These are phyloP conservation scores for Neurospora sp. DNA, from an alignment of 2,329 filamentous ascomycete species.

Conservation along the genomic window DNA sequence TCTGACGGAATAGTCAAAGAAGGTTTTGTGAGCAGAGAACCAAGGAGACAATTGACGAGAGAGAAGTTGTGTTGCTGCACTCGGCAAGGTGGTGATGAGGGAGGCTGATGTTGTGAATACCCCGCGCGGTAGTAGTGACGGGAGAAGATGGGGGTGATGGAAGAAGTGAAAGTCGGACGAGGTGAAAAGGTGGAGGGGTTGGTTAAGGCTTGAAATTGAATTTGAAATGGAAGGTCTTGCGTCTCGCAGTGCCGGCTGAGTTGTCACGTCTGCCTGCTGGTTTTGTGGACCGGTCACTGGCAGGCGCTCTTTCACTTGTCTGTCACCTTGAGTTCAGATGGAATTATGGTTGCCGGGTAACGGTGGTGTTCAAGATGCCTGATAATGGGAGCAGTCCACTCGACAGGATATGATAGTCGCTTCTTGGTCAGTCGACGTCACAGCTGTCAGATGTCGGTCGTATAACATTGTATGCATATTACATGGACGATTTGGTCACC, in stretches of 20 bases:
- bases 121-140: background rate
- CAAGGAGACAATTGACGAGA: background rate
- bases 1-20: background rate
- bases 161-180: background rate
- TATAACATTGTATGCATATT: background rate
- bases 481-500: background rate
- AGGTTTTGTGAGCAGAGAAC: background rate
- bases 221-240: background rate
- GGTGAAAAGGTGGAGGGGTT: background rate
- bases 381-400: background rate
- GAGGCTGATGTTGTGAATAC: background rate
- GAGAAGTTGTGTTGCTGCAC: background rate
- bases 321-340: background rate
- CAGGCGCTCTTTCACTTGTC: background rate
- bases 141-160: background rate
- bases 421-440: background rate
- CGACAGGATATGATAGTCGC: background rate
- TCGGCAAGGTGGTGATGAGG: background rate
- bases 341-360: background rate
- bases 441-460: background rate
- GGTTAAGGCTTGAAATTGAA: background rate
- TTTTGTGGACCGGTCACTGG: background rate
- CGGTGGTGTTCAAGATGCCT: background rate
- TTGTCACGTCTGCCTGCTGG: background rate
- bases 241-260: background rate